Evolutionary conservation across 352 stramenopile genomes (phyloP).

Genomic region (Pythium monospermum): DNA sequence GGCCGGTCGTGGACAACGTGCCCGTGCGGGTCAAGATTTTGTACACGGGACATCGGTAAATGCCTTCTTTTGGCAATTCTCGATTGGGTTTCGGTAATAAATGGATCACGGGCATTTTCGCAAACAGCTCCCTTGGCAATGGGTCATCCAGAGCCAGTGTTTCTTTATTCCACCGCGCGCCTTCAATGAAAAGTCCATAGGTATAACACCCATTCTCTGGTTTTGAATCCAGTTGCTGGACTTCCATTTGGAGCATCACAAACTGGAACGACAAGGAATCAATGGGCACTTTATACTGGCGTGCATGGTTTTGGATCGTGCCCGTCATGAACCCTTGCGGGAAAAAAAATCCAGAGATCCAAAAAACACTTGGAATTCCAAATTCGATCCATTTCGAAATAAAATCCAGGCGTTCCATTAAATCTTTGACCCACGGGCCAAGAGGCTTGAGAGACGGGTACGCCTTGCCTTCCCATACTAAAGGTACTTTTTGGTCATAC

Average conservation of each 20-base stretch:
- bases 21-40: constrained; percentile 87
- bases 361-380: constrained; percentile 81
- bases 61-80: constrained; percentile 33
- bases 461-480: constrained; percentile 82
- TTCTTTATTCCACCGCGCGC: constrained; percentile 82
- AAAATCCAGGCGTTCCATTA: constrained; percentile 75
- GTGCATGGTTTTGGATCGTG: constrained; percentile 90
- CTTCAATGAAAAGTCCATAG: constrained; percentile 89
- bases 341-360: constrained; percentile 92
- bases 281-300: constrained; percentile 86
- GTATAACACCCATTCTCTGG: constrained; percentile 88
- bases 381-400: constrained; percentile 65
- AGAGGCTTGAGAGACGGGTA: constrained; percentile 91
- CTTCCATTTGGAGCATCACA: constrained; percentile 60
- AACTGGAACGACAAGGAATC: constrained; percentile 91
- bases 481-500: constrained; percentile 88
- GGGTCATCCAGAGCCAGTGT: constrained; percentile 38
- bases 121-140: constrained; percentile 41
- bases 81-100: constrained; percentile 69
- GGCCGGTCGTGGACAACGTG: constrained; percentile 93
- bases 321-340: constrained; percentile 90
- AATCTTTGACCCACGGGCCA: constrained; percentile 82
- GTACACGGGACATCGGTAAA: constrained; percentile 89
- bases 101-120: constrained; percentile 73
- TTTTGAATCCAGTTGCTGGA: constrained; percentile 46